Percentiles rank a stretch among this genome's conserved stretches.
Conservation (phyloP, 768 basidiomycete species). For the Boletus vermiculosoides region DNA sequence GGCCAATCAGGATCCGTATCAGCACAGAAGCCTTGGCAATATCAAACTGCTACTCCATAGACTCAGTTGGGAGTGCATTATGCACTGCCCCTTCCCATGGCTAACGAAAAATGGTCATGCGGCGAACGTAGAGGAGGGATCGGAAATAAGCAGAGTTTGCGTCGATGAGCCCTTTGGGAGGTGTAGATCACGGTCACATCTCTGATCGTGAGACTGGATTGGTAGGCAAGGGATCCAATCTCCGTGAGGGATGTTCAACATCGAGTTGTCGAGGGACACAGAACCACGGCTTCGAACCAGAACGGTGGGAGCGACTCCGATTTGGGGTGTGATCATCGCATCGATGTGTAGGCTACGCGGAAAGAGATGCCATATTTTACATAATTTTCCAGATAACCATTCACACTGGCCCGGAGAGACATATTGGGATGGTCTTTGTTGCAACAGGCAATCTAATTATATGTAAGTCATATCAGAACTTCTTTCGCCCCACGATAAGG, state of each 20-base stretch:
- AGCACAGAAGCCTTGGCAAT: background rate
- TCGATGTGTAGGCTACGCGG: background rate
- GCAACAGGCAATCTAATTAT: background rate
- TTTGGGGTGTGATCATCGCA: conserved; percentile 5
- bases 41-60: conserved; percentile 1
- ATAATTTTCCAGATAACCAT: background rate
- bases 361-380: background rate
- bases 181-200: background rate
- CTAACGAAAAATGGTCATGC: background rate
- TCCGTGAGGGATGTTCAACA: background rate
- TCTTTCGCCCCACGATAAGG: background rate
- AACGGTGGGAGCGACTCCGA: background rate
- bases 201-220: background rate
- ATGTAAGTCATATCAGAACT: background rate
- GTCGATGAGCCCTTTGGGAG: background rate
- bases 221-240: background rate
- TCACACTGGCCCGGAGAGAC: background rate
- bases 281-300: background rate
- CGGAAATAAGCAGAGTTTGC: conserved; percentile 15
- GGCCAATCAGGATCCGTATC: conserved; percentile 6
- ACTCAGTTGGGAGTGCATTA: background rate
- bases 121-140: background rate
- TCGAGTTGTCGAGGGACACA: background rate
- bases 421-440: background rate
- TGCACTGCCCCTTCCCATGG: background rate